These are phyloP conservation scores for Fusarium torreyae DNA, from an alignment of 2,329 filamentous ascomycete species.

Conservation along the genomic window DNA sequence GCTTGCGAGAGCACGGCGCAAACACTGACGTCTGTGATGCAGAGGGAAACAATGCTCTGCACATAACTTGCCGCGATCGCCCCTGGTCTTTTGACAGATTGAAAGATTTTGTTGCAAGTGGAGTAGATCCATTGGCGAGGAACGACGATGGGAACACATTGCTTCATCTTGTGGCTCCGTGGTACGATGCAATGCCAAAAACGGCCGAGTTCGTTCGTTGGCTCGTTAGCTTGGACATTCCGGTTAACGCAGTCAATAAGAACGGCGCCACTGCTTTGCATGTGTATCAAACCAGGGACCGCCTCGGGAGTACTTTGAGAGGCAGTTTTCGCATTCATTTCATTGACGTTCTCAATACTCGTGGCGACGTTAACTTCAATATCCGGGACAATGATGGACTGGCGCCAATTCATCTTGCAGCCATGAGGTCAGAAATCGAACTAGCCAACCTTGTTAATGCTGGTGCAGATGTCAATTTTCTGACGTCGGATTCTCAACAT, in stretches of 20 bases:
- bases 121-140: constrained; percentile 27
- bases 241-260: constrained; percentile 37
- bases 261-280: constrained; percentile 38
- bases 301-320: background rate
- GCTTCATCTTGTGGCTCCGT: constrained; percentile 27
- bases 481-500: constrained; percentile 37
- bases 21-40: constrained; percentile 5
- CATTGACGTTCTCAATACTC: constrained; percentile 20
- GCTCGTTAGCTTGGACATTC: constrained; percentile 32
- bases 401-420: constrained; percentile 36
- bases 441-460: constrained; percentile 15
- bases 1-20: constrained; percentile 25
- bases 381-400: constrained; percentile 34
- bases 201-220: constrained; percentile 7
- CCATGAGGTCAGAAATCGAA: constrained; percentile 24
- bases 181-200: background rate
- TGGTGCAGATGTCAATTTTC: constrained; percentile 13
- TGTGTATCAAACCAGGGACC: constrained; percentile 2
- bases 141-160: constrained; percentile 35
- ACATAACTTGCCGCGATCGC: background rate
- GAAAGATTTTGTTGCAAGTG: constrained; percentile 11
- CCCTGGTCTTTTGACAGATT: background rate
- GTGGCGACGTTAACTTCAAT: constrained; percentile 17
- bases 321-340: background rate
- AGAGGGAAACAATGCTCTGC: constrained; percentile 35